Percentiles rank a stretch among this genome's conserved stretches.
Conservation (phyloP, 108 stramenopile genomes). For the Pseudonitzschia multistriata region DNA sequence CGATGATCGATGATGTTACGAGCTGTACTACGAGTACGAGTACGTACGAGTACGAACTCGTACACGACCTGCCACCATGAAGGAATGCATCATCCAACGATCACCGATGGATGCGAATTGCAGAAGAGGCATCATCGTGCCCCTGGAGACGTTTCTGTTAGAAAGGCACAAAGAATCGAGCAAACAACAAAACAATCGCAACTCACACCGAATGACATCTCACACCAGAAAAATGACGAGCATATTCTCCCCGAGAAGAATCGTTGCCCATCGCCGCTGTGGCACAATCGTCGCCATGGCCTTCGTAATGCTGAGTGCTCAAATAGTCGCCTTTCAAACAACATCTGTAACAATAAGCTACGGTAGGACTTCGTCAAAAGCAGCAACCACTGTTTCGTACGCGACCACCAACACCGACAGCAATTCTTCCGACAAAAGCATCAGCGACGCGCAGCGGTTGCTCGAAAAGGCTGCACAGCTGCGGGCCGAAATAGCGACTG, state of each 20-base stretch:
- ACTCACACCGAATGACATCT: too few species aligned
- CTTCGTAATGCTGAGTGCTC: background rate
- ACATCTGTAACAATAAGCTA: background rate
- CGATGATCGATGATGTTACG: too few species aligned
- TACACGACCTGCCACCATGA: too few species aligned
- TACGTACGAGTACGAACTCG: too few species aligned
- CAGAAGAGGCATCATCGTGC: too few species aligned
- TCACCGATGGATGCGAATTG: too few species aligned
- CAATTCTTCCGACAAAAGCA: background rate
- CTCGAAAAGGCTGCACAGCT: slow-evolving; percentile 59
- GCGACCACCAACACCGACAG: background rate
- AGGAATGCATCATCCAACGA: too few species aligned
- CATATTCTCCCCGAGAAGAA: background rate
- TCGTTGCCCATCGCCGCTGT: background rate
- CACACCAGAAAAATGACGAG: too few species aligned
- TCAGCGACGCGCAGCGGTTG: slow-evolving; percentile 52
- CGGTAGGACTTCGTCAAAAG: background rate
- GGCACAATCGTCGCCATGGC: background rate
- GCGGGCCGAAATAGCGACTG: slow-evolving; percentile 68
- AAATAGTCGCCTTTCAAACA: background rate
- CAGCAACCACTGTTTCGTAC: background rate
- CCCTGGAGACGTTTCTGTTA: too few species aligned
- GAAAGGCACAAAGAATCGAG: too few species aligned
- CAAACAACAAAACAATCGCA: too few species aligned
- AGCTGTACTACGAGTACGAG: too few species aligned